A percentile compares a stretch with the other conserved stretches of the same genome.
Evolutionary conservation across 2,329 filamentous ascomycete genomes (phyloP).

Genomic region (Paraphoma chrysanthemicola): DNA sequence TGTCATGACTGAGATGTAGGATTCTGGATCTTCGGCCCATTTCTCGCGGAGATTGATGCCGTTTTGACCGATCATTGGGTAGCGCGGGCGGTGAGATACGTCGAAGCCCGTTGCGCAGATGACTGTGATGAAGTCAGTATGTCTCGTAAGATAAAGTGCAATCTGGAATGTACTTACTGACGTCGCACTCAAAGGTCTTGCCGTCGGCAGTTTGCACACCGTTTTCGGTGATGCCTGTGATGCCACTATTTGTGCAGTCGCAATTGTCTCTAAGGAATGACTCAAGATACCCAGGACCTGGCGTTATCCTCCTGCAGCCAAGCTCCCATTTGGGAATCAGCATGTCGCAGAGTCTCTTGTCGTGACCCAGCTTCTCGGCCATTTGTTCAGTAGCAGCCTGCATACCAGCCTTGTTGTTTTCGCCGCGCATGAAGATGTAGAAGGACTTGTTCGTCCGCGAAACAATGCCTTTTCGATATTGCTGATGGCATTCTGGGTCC

Average conservation of each 20-base stretch:
- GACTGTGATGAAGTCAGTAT: constrained; percentile 4
- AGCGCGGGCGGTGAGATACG: constrained; percentile 50
- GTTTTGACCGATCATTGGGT: constrained; percentile 49
- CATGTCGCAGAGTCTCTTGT: constrained; percentile 21
- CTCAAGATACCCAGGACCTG: constrained; percentile 57
- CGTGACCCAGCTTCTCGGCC: constrained; percentile 22
- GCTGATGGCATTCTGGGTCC: constrained; percentile 19
- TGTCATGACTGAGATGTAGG: constrained; percentile 47
- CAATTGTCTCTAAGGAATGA: constrained; percentile 57
- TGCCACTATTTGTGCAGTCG: constrained; percentile 56
- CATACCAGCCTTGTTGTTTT: constrained; percentile 26
- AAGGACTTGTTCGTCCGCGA: constrained; percentile 28
- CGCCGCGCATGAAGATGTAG: constrained; percentile 26
- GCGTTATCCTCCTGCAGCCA: constrained; percentile 49
- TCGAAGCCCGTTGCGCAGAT: constrained; percentile 51
- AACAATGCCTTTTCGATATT: constrained; percentile 25
- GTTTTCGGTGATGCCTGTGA: constrained; percentile 52
- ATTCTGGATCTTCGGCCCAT: constrained; percentile 48
- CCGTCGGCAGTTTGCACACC: constrained; percentile 53
- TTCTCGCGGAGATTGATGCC: constrained; percentile 48
- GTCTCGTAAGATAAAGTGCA: not conserved
- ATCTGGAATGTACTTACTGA: constrained; percentile 17
- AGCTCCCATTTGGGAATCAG: constrained; percentile 29
- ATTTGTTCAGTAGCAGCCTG: constrained; percentile 21
- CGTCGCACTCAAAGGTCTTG: constrained; percentile 48